Evolutionary conservation across 176 grass and related monocot species (phyloP), one percentile per base, ranked within the genome.

Genomic region (Hordeum marinum): DNA sequence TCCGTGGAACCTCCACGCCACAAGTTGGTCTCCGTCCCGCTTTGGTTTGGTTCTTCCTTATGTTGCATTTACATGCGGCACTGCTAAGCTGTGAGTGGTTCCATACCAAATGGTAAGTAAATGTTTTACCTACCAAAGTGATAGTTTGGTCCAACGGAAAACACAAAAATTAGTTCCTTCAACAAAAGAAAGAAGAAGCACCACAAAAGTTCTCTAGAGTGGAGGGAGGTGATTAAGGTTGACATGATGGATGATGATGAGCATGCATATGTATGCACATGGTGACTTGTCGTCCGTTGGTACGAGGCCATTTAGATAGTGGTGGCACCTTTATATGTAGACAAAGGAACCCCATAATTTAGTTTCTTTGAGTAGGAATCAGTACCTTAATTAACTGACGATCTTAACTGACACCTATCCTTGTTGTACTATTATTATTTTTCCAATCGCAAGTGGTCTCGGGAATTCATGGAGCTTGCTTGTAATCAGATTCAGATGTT

Each of bases 231-330:
- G 85, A 76, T 57, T 55, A 27, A 24, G 57, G 59, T 41, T 83
- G 40, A 35, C 37, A 48, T 75, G 82, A 46, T 67, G 82, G 8
- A 24, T 41, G 73, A 24, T 41, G 73, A 67, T 82, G 64, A 85
- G 27, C 11, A 42, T 79, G 68, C 37, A 23, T 80, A 23, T 80
- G 12, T 3, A 4, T 69, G 43, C 32, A 65, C 81, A 50, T 43
- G 2, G 41, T 12, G 41, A 43, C 41, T 43, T 43, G 41, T 34
- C 69, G 70, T 37, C 82, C 35, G 80, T 50, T 70, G 8, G 80
- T 15, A 46, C 24, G 66, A 78, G 21, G 64, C 3, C 75, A 65
- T 72, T 81, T 59, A 81, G 39, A 42, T 59, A 37, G 5, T 25
- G 76, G 5, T 25, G 76, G 87, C 76, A 68, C 18, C 60, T 80